phyloP scores from a whole-genome alignment of 768 basidiomycete genomes.

The Tylopilus sp. region DNA sequence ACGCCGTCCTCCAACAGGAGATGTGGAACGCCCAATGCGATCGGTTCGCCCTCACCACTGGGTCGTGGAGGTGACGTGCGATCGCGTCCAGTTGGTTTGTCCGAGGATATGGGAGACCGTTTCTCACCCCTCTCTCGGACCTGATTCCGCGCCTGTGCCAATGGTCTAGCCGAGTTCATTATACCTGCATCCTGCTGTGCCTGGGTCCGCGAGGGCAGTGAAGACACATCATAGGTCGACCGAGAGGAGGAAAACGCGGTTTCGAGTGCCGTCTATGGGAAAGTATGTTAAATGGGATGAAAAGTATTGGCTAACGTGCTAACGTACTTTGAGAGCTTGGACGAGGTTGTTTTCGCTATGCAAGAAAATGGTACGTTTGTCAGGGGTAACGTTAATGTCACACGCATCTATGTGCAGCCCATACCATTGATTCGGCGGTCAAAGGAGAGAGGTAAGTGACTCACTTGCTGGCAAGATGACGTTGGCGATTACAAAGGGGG shows the following conservation, averaged over 20 bases:
- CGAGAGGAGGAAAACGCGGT: conserved; percentile 61
- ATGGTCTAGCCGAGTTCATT: background rate
- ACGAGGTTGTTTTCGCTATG: conserved; percentile 85
- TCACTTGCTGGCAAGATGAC: conserved; percentile 76
- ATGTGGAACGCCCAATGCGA: conserved; percentile 10
- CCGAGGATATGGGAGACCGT: background rate
- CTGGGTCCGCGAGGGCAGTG: conserved; percentile 21
- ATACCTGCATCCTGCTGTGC: conserved; percentile 1
- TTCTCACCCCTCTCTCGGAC: conserved; percentile 2
- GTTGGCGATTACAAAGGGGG: conserved; percentile 81
- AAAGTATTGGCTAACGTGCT: too few relatives aligned
- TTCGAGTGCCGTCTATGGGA: conserved; percentile 60
- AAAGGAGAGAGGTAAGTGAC: conserved; percentile 14
- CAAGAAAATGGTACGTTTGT: conserved; percentile 92
- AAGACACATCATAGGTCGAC: conserved; percentile 64
- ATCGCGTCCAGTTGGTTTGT: background rate
- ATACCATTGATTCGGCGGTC: background rate
- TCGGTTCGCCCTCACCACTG: background rate
- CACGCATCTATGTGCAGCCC: conserved; percentile 51
- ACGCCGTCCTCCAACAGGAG: background rate
- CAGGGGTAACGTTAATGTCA: conserved; percentile 95
- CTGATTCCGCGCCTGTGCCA: background rate
- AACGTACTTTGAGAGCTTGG: conserved; percentile 65
- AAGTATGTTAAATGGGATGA: background rate
- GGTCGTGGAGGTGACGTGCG: background rate